phyloP scores from a whole-genome alignment of 129 eudicot genomes.

The Flaveria bidentis region DNA sequence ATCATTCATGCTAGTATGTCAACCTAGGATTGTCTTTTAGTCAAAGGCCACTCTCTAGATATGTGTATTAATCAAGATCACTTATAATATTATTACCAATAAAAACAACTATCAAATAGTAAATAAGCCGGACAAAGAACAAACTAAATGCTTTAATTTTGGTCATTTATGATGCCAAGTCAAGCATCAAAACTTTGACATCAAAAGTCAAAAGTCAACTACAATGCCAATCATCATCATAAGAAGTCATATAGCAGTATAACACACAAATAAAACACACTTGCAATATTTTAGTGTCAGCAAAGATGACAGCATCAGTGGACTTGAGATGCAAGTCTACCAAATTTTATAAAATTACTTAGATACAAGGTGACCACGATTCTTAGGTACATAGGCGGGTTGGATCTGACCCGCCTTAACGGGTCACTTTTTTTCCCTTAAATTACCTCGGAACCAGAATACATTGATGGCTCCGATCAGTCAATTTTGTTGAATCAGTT shows the following conservation, averaged over 20 bases:
- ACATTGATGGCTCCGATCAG: conserved; percentile 6
- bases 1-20: too few species aligned
- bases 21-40: too few species aligned
- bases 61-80: not conserved
- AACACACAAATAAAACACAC: not conserved
- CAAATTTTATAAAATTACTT: conserved; percentile 30
- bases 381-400: not conserved
- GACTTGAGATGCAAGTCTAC: conserved; percentile 22
- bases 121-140: too few species aligned
- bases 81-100: too few species aligned
- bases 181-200: conserved; percentile 20
- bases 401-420: not conserved
- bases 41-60: too few species aligned
- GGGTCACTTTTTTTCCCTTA: conserved; percentile 7
- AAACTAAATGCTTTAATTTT: not conserved
- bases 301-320: conserved; percentile 15
- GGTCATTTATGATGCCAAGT: not conserved
- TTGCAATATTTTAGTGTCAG: conserved; percentile 17
- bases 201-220: conserved; percentile 12
- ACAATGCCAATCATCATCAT: conserved; percentile 14
- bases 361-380: conserved; percentile 18
- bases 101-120: too few species aligned
- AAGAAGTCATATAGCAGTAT: not conserved
- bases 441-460: conserved; percentile 20
- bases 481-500: conserved; percentile 7